phyloP scores from a whole-genome alignment of 2,329 filamentous ascomycete species.

The Penicillium sp. region DNA sequence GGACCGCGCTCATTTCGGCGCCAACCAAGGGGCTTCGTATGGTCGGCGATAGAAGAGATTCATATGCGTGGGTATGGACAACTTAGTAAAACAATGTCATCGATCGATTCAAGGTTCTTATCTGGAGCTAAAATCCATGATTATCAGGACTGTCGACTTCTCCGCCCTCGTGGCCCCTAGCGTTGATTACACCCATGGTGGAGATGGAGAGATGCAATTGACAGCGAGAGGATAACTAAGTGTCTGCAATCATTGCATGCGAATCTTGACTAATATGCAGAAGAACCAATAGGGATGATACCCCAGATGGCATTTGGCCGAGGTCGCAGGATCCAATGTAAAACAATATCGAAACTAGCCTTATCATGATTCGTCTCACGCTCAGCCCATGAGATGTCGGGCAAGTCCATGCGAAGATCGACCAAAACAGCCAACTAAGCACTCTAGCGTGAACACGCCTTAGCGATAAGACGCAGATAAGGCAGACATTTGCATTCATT shows the following conservation, averaged over 20 bases:
- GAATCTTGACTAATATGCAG: neutral
- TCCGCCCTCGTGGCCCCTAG: neutral
- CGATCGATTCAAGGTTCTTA: neutral
- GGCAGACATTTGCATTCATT: neutral
- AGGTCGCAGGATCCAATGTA: neutral
- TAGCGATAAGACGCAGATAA: neutral
- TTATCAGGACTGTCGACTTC: neutral
- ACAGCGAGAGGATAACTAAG: neutral
- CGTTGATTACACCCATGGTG: neutral
- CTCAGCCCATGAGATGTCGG: slow-evolving; percentile 2
- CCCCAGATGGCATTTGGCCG: neutral
- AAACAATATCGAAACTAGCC: neutral
- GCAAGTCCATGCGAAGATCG: slow-evolving; percentile 22
- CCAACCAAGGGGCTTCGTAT: too few species aligned
- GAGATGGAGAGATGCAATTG: neutral
- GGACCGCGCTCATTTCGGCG: too few species aligned
- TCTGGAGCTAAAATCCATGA: neutral
- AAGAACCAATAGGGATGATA: neutral
- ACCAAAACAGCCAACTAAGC: slow-evolving; percentile 14
- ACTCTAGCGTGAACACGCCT: neutral
- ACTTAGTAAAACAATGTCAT: neutral
- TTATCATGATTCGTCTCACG: neutral
- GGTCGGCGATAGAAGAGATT: neutral
- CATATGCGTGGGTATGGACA: neutral
- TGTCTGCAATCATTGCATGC: neutral